Evolutionary conservation across 441 rosid genomes (phyloP).

Genomic region (Gossypium laxum): DNA sequence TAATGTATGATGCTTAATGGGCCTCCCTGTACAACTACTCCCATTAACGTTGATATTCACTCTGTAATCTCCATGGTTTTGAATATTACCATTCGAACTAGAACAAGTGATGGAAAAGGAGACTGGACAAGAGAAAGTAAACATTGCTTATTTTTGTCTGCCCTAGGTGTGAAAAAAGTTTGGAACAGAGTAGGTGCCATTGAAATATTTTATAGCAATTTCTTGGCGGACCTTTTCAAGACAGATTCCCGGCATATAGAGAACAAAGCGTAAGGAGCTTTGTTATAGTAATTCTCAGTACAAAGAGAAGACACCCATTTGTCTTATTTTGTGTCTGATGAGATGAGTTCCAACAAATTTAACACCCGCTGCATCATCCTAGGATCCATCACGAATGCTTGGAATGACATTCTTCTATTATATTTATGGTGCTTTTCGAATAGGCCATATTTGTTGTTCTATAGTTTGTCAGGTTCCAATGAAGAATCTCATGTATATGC

Average conservation of each 20-base stretch:
- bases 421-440: neutral
- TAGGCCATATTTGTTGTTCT: neutral
- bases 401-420: neutral
- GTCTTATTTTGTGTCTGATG: neutral
- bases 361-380: neutral
- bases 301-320: neutral
- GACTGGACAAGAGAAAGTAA: conserved; percentile 25
- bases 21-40: neutral
- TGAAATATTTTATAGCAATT: conserved; percentile 22
- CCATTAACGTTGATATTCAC: conserved; percentile 25
- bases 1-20: conserved; percentile 17
- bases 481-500: neutral
- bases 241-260: neutral
- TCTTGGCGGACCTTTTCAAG: conserved; percentile 19
- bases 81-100: conserved; percentile 6
- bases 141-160: conserved; percentile 13
- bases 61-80: conserved; percentile 24
- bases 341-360: neutral
- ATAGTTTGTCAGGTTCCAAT: neutral
- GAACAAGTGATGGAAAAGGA: conserved; percentile 22
- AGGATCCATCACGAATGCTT: neutral
- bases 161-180: conserved; percentile 16
- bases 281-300: conserved; percentile 15
- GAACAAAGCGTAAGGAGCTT: conserved; percentile 10
- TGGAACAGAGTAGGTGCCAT: conserved; percentile 24